Conservation (phyloP, 148 eudicot genomes). For the Rhododendron ovatum region DNA sequence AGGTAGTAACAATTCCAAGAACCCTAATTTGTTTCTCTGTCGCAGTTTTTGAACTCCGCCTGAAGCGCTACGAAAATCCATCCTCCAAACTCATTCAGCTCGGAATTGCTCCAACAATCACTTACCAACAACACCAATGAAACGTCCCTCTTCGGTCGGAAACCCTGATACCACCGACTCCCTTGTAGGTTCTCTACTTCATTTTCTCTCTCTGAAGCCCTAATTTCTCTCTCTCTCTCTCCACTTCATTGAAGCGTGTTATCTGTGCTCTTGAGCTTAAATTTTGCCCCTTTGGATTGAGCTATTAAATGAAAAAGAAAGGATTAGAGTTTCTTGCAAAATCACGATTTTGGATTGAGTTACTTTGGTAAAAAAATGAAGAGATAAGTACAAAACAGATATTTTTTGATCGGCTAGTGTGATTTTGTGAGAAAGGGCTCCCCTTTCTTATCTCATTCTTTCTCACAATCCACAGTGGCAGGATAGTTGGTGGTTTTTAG, state of each 20-base stretch:
- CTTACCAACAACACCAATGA: background rate
- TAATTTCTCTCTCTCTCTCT: background rate
- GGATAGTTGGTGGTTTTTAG: background rate
- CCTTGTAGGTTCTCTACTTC: background rate
- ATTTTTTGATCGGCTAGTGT: background rate
- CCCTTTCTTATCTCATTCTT: background rate
- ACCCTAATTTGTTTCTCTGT: background rate
- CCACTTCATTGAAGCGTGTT: background rate
- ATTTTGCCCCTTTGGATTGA: background rate
- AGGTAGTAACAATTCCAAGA: background rate
- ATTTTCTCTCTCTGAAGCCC: background rate
- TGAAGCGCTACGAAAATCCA: background rate
- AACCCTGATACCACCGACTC: background rate
- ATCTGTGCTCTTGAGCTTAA: background rate
- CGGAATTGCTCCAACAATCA: background rate
- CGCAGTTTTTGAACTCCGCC: background rate
- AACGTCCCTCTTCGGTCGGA: background rate
- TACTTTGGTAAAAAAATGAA: background rate
- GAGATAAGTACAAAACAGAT: background rate
- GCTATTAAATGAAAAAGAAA: background rate
- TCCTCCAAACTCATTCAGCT: background rate
- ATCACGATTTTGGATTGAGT: background rate
- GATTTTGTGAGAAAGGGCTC: background rate
- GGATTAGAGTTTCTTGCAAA: background rate
- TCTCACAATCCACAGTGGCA: background rate